Evolutionary conservation across 192 early-diverging fungal species (phyloP).

Genomic region (Entomortierella lignicola): DNA sequence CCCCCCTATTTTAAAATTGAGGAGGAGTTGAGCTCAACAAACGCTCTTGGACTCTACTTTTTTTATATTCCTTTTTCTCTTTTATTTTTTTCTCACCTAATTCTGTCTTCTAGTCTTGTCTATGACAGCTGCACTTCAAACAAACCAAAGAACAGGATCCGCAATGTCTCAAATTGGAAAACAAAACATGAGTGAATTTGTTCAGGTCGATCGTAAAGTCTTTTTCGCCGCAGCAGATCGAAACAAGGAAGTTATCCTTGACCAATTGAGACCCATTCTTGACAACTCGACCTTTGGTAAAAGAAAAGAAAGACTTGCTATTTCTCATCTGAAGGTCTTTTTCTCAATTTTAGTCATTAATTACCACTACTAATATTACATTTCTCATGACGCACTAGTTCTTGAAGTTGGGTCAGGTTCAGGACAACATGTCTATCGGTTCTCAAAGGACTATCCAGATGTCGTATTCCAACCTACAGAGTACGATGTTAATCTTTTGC

Average conservation of each 20-base stretch:
- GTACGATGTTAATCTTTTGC: slow-evolving; percentile 16
- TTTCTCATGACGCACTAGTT: slow-evolving; percentile 8
- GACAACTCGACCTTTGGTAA: slow-evolving; percentile 25
- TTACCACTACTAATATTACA: not conserved
- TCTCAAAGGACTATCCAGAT: slow-evolving; percentile 28
- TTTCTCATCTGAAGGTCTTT: not conserved
- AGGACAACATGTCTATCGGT: slow-evolving; percentile 40
- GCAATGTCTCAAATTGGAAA: not conserved
- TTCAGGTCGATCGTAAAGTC: slow-evolving; percentile 45
- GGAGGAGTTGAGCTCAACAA: no score
- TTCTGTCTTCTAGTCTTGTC: no score
- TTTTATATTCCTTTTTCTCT: no score
- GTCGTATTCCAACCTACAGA: slow-evolving; percentile 43
- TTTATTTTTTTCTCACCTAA: no score
- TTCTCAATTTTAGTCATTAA: not conserved
- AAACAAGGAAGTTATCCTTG: slow-evolving; percentile 41
- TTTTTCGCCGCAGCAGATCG: slow-evolving; percentile 47
- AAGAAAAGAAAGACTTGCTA: not conserved
- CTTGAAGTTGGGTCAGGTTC: slow-evolving; percentile 47
- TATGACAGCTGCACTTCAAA: not conserved
- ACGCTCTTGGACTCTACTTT: no score
- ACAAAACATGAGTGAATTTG: slow-evolving; percentile 50
- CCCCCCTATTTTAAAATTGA: no score
- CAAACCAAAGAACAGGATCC: not conserved
- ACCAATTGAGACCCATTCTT: slow-evolving; percentile 25